Evolutionary conservation across 176 grass and related monocot species (phyloP).

Genomic region (Stipa capillata): DNA sequence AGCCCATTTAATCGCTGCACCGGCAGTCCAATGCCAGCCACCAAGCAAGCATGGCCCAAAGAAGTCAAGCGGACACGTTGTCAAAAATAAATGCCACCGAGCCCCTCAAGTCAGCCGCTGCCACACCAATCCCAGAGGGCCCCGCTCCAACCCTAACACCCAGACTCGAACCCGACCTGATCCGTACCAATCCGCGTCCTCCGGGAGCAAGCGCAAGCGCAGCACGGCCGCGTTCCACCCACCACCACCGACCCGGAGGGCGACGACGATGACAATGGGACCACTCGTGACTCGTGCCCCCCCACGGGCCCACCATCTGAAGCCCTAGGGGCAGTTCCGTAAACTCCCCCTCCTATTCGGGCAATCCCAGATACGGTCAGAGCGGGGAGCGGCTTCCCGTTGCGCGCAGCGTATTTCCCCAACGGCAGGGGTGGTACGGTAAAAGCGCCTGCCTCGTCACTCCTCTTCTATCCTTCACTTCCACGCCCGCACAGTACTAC

Average conservation of each 20-base stretch:
- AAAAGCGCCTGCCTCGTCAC: background rate
- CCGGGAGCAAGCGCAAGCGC: background rate
- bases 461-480: constrained; percentile 6
- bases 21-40: background rate
- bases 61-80: constrained; percentile 9
- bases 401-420: background rate
- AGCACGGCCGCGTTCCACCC: constrained; percentile 5
- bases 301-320: background rate
- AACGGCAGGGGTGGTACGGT: constrained; percentile 13
- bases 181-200: background rate
- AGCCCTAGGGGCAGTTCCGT: constrained; percentile 26
- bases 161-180: background rate
- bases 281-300: constrained; percentile 29
- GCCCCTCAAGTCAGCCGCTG: background rate
- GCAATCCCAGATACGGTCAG: background rate
- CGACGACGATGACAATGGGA: constrained; percentile 1
- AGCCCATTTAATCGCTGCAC: background rate
- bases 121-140: background rate
- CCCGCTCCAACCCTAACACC: background rate
- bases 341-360: background rate
- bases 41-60: background rate
- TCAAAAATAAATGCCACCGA: background rate
- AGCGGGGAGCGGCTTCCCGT: constrained; percentile 1
- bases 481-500: constrained; percentile 2
- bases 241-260: background rate